A percentile compares a stretch with the other conserved stretches of the same genome.
Conservation (phyloP, 192 early-diverging fungal species). For the Diversispora eburnea region DNA sequence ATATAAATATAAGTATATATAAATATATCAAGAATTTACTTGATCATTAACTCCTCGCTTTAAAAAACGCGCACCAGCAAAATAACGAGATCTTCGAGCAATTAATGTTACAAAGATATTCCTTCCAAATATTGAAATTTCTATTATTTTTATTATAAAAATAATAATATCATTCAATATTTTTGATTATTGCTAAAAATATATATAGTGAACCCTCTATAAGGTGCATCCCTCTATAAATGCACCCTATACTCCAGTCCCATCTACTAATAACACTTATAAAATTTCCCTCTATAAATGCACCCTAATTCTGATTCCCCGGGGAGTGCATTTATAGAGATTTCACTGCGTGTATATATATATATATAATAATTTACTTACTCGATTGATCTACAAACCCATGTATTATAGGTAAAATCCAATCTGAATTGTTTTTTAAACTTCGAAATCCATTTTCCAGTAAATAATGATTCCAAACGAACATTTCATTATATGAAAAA, state of each 20-base stretch:
- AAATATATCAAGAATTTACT: conserved; percentile 36
- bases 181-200: not conserved
- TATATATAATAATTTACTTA: conserved; percentile 37
- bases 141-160: conserved; percentile 37
- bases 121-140: conserved; percentile 86
- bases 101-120: conserved; percentile 91
- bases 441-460: conserved; percentile 62
- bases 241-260: no score
- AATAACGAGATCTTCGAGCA: conserved; percentile 88
- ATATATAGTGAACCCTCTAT: no score
- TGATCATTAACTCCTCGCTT: conserved; percentile 93
- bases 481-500: conserved; percentile 72
- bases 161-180: not conserved
- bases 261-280: no score
- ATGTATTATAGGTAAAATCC: conserved; percentile 82
- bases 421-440: conserved; percentile 63
- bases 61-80: conserved; percentile 94
- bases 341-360: no score
- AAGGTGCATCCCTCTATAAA: no score
- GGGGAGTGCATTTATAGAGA: no score
- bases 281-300: no score
- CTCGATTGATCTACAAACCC: conserved; percentile 98
- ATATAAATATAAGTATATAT: not conserved
- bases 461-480: conserved; percentile 92
- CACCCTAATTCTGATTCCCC: no score